Evolutionary conservation across 371 early-diverging fungal genomes (phyloP).

Genomic region (Mortierella sp.): DNA sequence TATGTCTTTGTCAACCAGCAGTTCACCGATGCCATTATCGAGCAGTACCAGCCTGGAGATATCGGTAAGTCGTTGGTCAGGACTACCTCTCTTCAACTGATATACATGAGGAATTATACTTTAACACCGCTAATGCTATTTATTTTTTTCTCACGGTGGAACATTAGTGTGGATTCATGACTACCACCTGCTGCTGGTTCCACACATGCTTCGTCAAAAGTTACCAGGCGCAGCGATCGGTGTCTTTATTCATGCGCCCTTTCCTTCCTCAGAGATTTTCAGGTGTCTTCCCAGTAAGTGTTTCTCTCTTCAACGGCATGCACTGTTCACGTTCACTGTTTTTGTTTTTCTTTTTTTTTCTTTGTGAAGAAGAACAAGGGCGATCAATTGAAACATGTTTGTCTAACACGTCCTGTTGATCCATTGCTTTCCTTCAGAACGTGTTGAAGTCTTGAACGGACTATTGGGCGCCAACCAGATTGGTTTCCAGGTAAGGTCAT

Average conservation of each 20-base stretch:
- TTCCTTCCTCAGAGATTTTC: conserved; percentile 95
- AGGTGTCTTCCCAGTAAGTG: conserved; percentile 88
- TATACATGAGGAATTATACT: background rate
- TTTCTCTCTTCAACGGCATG: conserved; percentile 31
- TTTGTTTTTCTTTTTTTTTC: too few relatives aligned
- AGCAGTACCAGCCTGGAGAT: conserved; percentile 86
- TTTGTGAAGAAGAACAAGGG: background rate
- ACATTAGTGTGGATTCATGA: conserved; percentile 97
- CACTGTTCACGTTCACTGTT: too few relatives aligned
- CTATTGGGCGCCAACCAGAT: conserved; percentile 94
- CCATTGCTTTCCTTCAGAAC: conserved; percentile 62
- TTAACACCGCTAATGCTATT: background rate
- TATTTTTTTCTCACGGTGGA: conserved; percentile 26
- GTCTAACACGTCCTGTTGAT: background rate
- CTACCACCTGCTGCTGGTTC: conserved; percentile 96
- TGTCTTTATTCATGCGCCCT: conserved; percentile 98
- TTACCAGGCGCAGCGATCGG: conserved; percentile 91
- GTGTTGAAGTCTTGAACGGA: conserved; percentile 93
- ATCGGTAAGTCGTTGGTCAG: conserved; percentile 71
- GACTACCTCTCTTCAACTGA: background rate
- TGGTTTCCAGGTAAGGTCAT: conserved; percentile 91
- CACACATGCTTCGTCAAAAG: conserved; percentile 83
- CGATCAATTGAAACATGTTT: background rate
- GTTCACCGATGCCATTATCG: conserved; percentile 86
- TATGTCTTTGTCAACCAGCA: conserved; percentile 88